These are phyloP conservation scores for Tuber microsphaerosporum DNA, from an alignment of 495 filamentous ascomycete species.

Conservation along the genomic window DNA sequence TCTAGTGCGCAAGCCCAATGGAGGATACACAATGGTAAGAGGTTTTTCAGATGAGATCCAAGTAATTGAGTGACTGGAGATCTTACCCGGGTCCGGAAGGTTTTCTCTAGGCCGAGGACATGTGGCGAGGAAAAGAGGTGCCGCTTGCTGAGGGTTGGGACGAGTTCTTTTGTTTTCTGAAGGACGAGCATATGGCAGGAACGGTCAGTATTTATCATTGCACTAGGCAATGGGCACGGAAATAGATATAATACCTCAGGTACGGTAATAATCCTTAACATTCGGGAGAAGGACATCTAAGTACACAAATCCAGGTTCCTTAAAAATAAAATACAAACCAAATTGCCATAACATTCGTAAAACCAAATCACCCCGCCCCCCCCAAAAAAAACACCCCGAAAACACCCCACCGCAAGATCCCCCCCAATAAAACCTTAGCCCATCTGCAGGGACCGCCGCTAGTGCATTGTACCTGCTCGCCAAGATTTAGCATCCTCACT, in stretches of 20 bases:
- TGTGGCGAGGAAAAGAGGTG: background rate
- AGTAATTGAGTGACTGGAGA: constrained; percentile 3
- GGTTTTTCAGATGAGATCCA: background rate
- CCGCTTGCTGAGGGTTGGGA: background rate
- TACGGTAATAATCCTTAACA: background rate
- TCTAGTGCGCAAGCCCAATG: background rate
- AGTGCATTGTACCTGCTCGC: background rate
- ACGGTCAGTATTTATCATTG: background rate
- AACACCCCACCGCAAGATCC: background rate
- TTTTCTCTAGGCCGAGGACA: background rate
- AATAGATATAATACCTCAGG: background rate
- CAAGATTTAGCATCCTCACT: background rate
- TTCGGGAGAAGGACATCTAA: background rate
- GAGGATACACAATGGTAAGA: background rate
- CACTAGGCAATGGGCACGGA: background rate
- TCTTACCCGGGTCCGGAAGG: background rate
- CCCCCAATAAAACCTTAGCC: background rate
- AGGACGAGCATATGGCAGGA: background rate
- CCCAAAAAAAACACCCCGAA: background rate
- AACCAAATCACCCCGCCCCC: too few species aligned
- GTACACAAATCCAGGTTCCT: background rate
- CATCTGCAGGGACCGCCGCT: background rate
- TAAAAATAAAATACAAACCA: background rate
- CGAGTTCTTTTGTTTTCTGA: background rate
- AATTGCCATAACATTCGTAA: background rate